Percentiles rank a stretch among this genome's conserved stretches.
Conservation (phyloP, 441 rosid genomes). For the Eruca vesicaria region DNA sequence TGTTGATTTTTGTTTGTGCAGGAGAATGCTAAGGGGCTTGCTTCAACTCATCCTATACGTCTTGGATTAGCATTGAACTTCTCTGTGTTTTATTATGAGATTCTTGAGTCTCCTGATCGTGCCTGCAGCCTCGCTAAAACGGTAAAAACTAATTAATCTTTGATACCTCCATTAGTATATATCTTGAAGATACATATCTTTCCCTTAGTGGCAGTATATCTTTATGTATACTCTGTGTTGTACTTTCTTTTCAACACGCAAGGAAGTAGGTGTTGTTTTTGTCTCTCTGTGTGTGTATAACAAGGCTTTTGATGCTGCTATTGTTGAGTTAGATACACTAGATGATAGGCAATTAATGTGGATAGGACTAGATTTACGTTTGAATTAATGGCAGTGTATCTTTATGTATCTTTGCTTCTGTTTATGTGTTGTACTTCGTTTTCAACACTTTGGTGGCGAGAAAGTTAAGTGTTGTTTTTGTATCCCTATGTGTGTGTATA, state of each 20-base stretch:
- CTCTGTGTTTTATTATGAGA: conserved; percentile 67
- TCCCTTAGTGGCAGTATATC: neutral
- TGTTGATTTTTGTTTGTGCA: conserved; percentile 14
- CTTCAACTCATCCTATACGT: conserved; percentile 66
- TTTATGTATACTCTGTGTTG: neutral
- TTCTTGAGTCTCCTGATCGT: conserved; percentile 60
- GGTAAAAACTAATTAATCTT: conserved; percentile 34
- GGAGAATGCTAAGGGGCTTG: conserved; percentile 54
- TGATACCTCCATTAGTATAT: neutral
- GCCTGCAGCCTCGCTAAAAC: conserved; percentile 66
- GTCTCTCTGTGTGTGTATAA: neutral
- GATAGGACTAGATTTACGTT: neutral
- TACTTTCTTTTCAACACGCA: neutral
- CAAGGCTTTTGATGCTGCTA: conserved; percentile 59
- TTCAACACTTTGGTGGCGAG: neutral
- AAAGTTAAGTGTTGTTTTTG: neutral
- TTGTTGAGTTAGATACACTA: conserved; percentile 57
- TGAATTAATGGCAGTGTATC: neutral
- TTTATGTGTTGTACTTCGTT: neutral
- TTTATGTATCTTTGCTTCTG: neutral
- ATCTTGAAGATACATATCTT: neutral
- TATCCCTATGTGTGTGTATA: neutral
- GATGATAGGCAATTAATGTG: neutral
- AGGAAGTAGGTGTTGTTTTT: neutral
- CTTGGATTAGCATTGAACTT: conserved; percentile 65